Evolutionary conservation across 768 basidiomycete species (phyloP), one percentile per base, ranked within the genome.

Genomic region (Suillus plorans): DNA sequence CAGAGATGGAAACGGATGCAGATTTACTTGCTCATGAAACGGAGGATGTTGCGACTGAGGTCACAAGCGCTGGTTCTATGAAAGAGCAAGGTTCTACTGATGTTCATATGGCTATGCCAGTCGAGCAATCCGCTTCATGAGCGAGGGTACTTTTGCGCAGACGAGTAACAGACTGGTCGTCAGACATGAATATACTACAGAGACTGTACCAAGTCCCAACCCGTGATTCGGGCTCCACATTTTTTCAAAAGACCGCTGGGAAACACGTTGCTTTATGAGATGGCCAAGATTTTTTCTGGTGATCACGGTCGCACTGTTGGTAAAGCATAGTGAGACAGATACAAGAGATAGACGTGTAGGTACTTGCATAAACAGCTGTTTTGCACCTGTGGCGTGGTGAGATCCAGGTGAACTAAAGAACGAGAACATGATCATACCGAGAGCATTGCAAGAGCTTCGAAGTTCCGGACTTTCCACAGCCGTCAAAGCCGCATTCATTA

Each of bases 1-100:
- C 80, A 4, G 83, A 85, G 66, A 84, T 85, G 80, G 83, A 84
- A 72, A 78, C 74, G 1, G 74, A 73, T 56, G 72, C 67, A 13
- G 74, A 77, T n/a, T 20, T 57, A 36, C 31, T 37, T 41, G 59
- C 57, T 58, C 39, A 22, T 2, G 60, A 68, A 16, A 37, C 60
- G 1, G 69, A 69, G 9, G 52, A 8, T 16, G 37, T 60, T 18
- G 68, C 62, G 20, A 64, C 42, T 14, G 63, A 41, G 14, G 42
- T 52, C 1, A 31, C 63, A 61, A 49, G 34, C 58, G 14, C 58
- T 56, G 16, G 52, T 62, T n/a, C 67, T 18, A 41, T 58, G 4
- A 58, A 41, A 25, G 39, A 16, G 39, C 57, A 25, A 18, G 39
- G 53, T 55, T 6, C 57, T 3, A 9, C 39, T 14, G 25, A 41